A percentile compares a stretch with the other conserved stretches of the same genome.
Evolutionary conservation across 2,329 filamentous ascomycete species (phyloP).

Genomic region (Aspergillus fumigatiaffinis): DNA sequence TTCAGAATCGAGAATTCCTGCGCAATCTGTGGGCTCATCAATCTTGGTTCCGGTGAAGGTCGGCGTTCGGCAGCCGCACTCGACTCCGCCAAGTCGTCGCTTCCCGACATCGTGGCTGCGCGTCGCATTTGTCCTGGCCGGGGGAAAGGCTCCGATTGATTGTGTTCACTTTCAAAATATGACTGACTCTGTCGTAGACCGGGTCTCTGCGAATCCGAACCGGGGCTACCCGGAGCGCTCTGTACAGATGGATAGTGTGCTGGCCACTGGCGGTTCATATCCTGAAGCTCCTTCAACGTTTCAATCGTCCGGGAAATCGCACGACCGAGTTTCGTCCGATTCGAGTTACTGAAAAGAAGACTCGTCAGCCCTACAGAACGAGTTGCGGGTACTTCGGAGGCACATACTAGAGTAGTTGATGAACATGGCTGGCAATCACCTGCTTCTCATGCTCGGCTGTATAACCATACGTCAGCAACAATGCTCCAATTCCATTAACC

Average conservation of each 20-base stretch:
- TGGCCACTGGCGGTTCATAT: constrained; percentile 89
- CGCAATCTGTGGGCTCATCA: constrained; percentile 87
- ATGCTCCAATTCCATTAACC: not conserved
- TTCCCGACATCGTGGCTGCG: constrained; percentile 67
- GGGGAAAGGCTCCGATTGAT: constrained; percentile 28
- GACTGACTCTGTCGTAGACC: constrained; percentile 35
- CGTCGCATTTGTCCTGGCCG: constrained; percentile 58
- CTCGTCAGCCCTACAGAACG: constrained; percentile 12
- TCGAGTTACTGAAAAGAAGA: constrained; percentile 62
- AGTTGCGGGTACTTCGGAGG: not conserved
- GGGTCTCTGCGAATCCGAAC: constrained; percentile 32
- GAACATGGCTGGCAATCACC: constrained; percentile 73
- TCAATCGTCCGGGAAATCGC: constrained; percentile 86
- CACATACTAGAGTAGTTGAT: constrained; percentile 77
- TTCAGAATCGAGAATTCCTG: constrained; percentile 96
- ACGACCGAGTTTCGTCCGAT: constrained; percentile 78
- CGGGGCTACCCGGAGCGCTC: constrained; percentile 13
- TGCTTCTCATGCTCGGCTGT: constrained; percentile 61
- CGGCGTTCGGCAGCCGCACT: constrained; percentile 66
- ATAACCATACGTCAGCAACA: constrained; percentile 16
- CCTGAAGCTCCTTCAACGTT: constrained; percentile 74
- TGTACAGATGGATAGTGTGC: constrained; percentile 78
- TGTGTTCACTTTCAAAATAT: constrained; percentile 24
- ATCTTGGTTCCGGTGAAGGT: constrained; percentile 64
- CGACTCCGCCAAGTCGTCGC: constrained; percentile 62